Base-by-base conservation (phyloP, 2,329 filamentous ascomycete species). In the Exophiala bonariae region DNA sequence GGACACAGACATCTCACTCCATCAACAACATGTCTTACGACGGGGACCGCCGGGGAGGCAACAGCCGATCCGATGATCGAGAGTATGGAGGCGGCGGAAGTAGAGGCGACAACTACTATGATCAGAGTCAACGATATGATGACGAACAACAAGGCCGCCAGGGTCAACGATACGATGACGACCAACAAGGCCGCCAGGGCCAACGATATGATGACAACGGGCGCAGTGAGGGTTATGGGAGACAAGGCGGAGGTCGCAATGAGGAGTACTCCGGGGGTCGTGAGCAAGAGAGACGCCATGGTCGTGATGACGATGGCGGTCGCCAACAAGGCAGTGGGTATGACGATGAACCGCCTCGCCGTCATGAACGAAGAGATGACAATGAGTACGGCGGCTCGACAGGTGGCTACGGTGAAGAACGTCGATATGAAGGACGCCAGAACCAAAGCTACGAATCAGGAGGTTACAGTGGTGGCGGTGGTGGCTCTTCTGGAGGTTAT, bases 401-500 rank as follows among this genome's bases (percentile, higher is more conserved):
- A 17, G 50, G 49, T 22, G 14, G 41, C 18, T 18, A 39, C 43
- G 10, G 32, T 31, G 18, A 42, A 2, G 22, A 36, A 7, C 46
- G 55, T 33, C 44, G 44, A 14, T 39, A 46, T 23, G 45, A 52
- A 30, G 51, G 41, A 17, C 45, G 59, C 31, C 39, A 46, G 23
- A 41, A 54, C 41, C 43, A 45, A 46, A 43, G 40, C 37, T 58
- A 50, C 41, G 39, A 23, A 56, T 16, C n/a, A 32, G 18, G 30
- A 17, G 10, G 19, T 13, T 26, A 31, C 32, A 56, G 43, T 26
- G 14, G 42, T 42, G 16, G 23, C 34, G 14, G 34, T 20, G 22
- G 48, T 23, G 36, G 39, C 23, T 57, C 66, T 28, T 47, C 42
- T 58, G 49, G 67, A 22, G 64, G 65, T 20, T 66, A 67, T 38